phyloP scores from a whole-genome alignment of 1,139 yeast species.

The Scheffersomyces stambukii region DNA sequence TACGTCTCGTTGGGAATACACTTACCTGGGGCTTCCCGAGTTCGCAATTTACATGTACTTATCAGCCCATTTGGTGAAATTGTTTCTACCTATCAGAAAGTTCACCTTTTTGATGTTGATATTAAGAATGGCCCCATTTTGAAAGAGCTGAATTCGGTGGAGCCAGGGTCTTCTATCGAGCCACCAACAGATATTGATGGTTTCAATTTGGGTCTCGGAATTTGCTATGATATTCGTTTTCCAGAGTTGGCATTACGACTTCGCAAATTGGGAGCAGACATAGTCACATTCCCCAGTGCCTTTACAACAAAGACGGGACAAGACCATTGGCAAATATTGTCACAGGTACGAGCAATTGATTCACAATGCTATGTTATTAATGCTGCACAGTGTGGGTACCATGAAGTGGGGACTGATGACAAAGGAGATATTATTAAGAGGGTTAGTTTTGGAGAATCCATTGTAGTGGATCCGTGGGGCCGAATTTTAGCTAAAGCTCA shows the following conservation, averaged over 20 bases:
- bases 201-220: constrained; percentile 69
- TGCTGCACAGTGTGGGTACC: constrained; percentile 90
- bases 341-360: constrained; percentile 81
- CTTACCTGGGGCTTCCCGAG: constrained; percentile 57
- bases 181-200: constrained; percentile 43
- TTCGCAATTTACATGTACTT: constrained; percentile 71
- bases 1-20: constrained; percentile 68
- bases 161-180: constrained; percentile 60
- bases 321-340: constrained; percentile 84
- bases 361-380: constrained; percentile 82
- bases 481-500: constrained; percentile 57
- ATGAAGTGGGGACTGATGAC: constrained; percentile 42
- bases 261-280: constrained; percentile 69
- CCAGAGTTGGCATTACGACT: constrained; percentile 73
- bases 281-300: constrained; percentile 83
- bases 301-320: constrained; percentile 88
- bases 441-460: constrained; percentile 77
- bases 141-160: constrained; percentile 74
- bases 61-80: constrained; percentile 62
- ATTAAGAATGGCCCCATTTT: constrained; percentile 71
- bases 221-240: constrained; percentile 86
- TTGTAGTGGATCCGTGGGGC: constrained; percentile 93
- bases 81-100: constrained; percentile 67
- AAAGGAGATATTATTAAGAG: constrained; percentile 32
- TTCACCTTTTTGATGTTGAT: constrained; percentile 87